A percentile compares a stretch with the other conserved stretches of the same genome.
phyloP scores from a whole-genome alignment of 1,284 basidiomycete genomes.

The Trichosporon sp. region DNA sequence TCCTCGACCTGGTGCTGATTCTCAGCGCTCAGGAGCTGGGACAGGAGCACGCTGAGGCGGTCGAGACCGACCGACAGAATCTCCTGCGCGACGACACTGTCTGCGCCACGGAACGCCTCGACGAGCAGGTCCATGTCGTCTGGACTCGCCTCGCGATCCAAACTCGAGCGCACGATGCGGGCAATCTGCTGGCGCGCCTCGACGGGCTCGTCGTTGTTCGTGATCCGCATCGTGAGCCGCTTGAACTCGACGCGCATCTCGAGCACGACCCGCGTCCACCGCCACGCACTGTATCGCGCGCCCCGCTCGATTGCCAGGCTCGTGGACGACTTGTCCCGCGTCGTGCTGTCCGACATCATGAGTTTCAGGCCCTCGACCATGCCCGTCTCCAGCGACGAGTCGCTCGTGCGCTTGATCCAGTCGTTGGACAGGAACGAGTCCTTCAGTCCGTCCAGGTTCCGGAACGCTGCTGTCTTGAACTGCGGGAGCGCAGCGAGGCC shows the following conservation, averaged over 20 bases:
- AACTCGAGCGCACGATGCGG: constrained; percentile 41
- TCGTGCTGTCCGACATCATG: constrained; percentile 52
- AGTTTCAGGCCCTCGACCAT: constrained; percentile 54
- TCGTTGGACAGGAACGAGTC: constrained; percentile 53
- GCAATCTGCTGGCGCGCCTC: constrained; percentile 45
- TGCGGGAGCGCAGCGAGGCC: constrained; percentile 46
- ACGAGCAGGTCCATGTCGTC: constrained; percentile 53
- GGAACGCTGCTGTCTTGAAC: constrained; percentile 55
- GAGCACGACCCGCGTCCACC: constrained; percentile 52
- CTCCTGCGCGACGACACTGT: constrained; percentile 47
- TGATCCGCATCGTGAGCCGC: constrained; percentile 46
- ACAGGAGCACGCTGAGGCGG: constrained; percentile 41
- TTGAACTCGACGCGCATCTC: constrained; percentile 56
- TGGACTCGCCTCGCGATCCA: constrained; percentile 45
- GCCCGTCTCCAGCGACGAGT: constrained; percentile 44
- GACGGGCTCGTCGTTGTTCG: constrained; percentile 41
- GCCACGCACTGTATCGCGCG: constrained; percentile 49
- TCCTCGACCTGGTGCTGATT: constrained; percentile 39
- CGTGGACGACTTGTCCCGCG: constrained; percentile 32
- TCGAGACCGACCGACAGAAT: constrained; percentile 49
- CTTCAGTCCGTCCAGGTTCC: constrained; percentile 52
- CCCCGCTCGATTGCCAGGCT: constrained; percentile 38
- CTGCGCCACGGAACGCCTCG: constrained; percentile 52
- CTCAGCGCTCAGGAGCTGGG: constrained; percentile 45
- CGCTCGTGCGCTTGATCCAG: constrained; percentile 46